Evolutionary conservation across 2,329 filamentous ascomycete species (phyloP), one percentile per base, ranked within the genome.

Genomic region (Talaromyces sp.): DNA sequence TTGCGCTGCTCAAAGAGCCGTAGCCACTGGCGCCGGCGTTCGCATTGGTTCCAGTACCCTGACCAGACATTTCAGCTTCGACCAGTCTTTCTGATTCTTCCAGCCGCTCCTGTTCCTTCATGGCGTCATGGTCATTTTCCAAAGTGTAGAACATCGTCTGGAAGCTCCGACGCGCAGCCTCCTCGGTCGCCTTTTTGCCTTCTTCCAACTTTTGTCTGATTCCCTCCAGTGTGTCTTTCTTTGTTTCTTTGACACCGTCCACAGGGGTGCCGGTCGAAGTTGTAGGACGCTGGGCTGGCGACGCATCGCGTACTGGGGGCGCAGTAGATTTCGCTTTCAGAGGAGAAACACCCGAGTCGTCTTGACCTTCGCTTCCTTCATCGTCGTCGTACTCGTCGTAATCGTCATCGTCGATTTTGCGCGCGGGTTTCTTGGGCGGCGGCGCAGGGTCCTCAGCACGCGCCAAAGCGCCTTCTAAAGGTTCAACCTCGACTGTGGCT

Each of bases 51-150:
- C 75, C 83, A 58, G 83, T 84, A 69, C 59, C 59, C 65, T 83
- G 79, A 32, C 83, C 82, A 31, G 92, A 92, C 82, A 96, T 94
- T 76, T 99, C 94, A 14, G 92, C 92, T 74, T 97, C 93, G 10
- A 97, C 88, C 73, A 96, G 92, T 72, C 95, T 89, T 74, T 99
- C 94, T 1, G 95, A 92, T 74, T 97, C 94, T 71, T 99, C 94
- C 27, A 99, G 83, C 74, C 93, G 91, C 74, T 97, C 92, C 75
- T 99, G 94, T 74, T 99, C 94, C 60, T 97, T 78, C 94, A 99
- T 97, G 54, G 94, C 94, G 68, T 93, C 91, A 59, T 91, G 86
- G 72, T 99, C 94, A 72, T 93, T 94, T 75, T 99, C 94, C 32
- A 97, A 82, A 1, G 94, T 97, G 74, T 96, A 93, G 75, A 97